phyloP scores from a whole-genome alignment of 768 basidiomycete genomes.

The Daedaleopsis sinensis region DNA sequence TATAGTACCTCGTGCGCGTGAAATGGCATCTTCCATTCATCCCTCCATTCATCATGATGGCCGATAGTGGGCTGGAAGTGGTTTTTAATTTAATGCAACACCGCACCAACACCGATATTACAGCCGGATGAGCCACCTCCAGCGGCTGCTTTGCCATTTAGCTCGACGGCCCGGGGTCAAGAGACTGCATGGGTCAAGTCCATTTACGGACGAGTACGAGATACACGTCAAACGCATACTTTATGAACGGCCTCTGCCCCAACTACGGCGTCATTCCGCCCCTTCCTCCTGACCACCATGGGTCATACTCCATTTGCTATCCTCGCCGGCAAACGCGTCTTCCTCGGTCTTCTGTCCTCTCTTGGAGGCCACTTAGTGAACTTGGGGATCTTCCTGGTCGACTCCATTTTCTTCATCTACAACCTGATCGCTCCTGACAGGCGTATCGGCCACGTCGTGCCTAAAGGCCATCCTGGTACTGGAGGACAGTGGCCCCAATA shows the following conservation, averaged over 20 bases:
- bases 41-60: no score
- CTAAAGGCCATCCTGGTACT: constrained; percentile 41
- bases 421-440: constrained; percentile 56
- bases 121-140: no score
- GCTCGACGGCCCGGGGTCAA: no score
- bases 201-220: neutral
- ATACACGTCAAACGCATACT: no score
- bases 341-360: constrained; percentile 14
- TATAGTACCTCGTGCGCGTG: no score
- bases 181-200: neutral
- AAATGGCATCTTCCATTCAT: no score
- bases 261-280: neutral
- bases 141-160: no score
- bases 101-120: no score
- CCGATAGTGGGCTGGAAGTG: no score
- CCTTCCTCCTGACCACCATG: neutral
- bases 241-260: neutral
- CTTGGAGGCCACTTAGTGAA: neutral
- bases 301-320: neutral
- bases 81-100: no score
- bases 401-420: constrained; percentile 49
- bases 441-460: constrained; percentile 30
- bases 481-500: constrained; percentile 74
- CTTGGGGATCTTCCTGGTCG: constrained; percentile 48
- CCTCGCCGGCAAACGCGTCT: constrained; percentile 16